Conservation (phyloP, 2,329 filamentous ascomycete species). For the Tolypocladium inflatum region DNA sequence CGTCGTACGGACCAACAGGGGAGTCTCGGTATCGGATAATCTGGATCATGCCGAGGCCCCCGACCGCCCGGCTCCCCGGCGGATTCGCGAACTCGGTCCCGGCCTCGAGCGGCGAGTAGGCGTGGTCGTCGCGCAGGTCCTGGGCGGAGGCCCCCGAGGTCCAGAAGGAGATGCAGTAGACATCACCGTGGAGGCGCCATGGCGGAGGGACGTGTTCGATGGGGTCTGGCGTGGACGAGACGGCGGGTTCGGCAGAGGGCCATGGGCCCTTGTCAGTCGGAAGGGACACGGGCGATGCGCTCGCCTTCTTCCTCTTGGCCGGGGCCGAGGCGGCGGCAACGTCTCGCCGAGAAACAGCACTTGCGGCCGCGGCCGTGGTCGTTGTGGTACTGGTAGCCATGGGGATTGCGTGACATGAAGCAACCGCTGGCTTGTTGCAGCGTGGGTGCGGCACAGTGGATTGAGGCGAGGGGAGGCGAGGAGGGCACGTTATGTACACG, state of each 20-base stretch:
- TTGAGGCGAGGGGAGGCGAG: not conserved
- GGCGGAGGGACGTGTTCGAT: slow-evolving; percentile 21
- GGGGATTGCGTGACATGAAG: not conserved
- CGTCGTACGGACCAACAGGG: slow-evolving; percentile 44
- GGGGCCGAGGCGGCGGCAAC: not conserved
- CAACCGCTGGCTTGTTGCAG: not conserved
- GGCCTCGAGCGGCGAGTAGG: slow-evolving; percentile 38
- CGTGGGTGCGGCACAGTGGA: not conserved
- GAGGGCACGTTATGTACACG: not conserved
- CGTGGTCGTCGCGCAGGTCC: slow-evolving; percentile 22
- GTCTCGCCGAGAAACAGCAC: not conserved
- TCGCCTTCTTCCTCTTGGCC: not conserved
- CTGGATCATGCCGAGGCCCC: slow-evolving; percentile 39
- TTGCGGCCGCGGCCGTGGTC: not conserved
- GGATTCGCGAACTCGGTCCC: slow-evolving; percentile 24
- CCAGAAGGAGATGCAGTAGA: slow-evolving; percentile 35
- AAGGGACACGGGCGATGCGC: not conserved
- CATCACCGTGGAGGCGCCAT: slow-evolving; percentile 35
- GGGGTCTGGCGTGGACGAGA: slow-evolving; percentile 2
- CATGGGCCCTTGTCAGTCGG: not conserved
- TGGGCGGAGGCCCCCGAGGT: slow-evolving; percentile 17
- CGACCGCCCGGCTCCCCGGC: slow-evolving; percentile 22
- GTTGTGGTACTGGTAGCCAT: not conserved
- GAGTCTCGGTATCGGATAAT: slow-evolving; percentile 40
- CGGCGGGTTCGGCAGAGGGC: not conserved